These are phyloP conservation scores for Phytophthora idaei DNA, from an alignment of 352 stramenopile genomes.

Conservation along the genomic window DNA sequence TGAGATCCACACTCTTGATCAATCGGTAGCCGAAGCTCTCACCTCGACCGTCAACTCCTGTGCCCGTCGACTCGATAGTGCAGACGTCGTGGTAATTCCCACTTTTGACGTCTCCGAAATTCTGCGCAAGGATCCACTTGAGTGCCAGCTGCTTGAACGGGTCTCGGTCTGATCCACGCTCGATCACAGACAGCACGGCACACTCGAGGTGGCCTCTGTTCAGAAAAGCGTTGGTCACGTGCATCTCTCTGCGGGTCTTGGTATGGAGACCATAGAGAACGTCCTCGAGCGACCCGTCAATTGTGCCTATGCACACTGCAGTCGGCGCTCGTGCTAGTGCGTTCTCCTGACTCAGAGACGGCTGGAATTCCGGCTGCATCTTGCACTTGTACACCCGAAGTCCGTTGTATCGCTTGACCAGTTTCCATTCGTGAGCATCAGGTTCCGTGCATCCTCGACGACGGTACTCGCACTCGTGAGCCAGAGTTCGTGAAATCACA, in stretches of 20 bases:
- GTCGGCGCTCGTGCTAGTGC: constrained; percentile 8
- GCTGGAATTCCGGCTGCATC: constrained; percentile 15
- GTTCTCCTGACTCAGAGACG: constrained; percentile 19
- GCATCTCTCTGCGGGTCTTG: constrained; percentile 32
- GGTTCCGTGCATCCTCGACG: constrained; percentile 25
- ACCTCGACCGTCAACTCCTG: constrained; percentile 27
- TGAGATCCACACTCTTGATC: constrained; percentile 39
- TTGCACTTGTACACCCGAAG: constrained; percentile 27
- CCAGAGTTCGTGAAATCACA: constrained; percentile 44
- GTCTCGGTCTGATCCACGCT: constrained; percentile 27
- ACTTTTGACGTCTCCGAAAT: constrained; percentile 26
- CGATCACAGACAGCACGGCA: constrained; percentile 33
- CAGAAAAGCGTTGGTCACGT: constrained; percentile 21
- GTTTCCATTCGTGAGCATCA: constrained; percentile 27
- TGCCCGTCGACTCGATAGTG: constrained; percentile 42
- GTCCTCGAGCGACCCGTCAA: constrained; percentile 30
- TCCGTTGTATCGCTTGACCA: constrained; percentile 32
- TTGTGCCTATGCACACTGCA: constrained; percentile 26
- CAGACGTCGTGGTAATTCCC: constrained; percentile 41
- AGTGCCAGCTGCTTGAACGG: constrained; percentile 47
- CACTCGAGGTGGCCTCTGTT: constrained; percentile 29
- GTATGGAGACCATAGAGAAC: constrained; percentile 32
- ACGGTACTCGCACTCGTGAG: constrained; percentile 44
- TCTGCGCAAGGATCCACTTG: constrained; percentile 43
- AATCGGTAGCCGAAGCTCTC: constrained; percentile 41